Evolutionary conservation across 768 basidiomycete species (phyloP).

Genomic region (Bullera alba): DNA sequence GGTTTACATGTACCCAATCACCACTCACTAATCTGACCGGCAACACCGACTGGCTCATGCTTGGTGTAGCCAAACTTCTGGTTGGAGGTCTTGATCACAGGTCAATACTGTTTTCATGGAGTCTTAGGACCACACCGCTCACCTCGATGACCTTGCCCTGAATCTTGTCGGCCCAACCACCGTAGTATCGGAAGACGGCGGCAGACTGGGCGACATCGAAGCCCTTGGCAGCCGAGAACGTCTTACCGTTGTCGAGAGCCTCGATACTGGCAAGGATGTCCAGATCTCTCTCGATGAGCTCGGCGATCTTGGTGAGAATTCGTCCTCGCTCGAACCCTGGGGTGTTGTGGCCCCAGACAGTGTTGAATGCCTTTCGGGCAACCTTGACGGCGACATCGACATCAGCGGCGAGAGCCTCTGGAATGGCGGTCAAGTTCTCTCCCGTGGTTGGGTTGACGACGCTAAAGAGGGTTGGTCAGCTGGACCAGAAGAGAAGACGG

Average conservation of each 20-base stretch:
- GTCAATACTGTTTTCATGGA: too few species aligned
- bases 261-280: slow-evolving; percentile 79
- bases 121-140: not conserved
- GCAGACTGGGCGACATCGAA: slow-evolving; percentile 20
- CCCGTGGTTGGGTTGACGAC: slow-evolving; percentile 47
- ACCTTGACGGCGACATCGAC: slow-evolving; percentile 77
- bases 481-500: slow-evolving; percentile 1
- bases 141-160: slow-evolving; percentile 60
- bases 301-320: slow-evolving; percentile 76
- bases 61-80: slow-evolving; percentile 71
- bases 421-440: slow-evolving; percentile 36
- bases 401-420: slow-evolving; percentile 50
- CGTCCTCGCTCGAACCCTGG: slow-evolving; percentile 60
- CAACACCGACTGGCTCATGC: slow-evolving; percentile 58
- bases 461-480: slow-evolving; percentile 14
- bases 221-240: slow-evolving; percentile 47
- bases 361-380: slow-evolving; percentile 73
- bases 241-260: slow-evolving; percentile 80
- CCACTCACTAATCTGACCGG: slow-evolving; percentile 70
- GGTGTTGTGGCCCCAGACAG: slow-evolving; percentile 78
- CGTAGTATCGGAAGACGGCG: slow-evolving; percentile 61
- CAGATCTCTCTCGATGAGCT: slow-evolving; percentile 78
- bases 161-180: slow-evolving; percentile 94
- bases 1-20: not conserved
- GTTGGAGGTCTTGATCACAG: slow-evolving; percentile 56